Percentiles rank a stretch among this genome's conserved stretches.
Conservation (phyloP, 164 flowering plant species). For the Umbellularia californica region DNA sequence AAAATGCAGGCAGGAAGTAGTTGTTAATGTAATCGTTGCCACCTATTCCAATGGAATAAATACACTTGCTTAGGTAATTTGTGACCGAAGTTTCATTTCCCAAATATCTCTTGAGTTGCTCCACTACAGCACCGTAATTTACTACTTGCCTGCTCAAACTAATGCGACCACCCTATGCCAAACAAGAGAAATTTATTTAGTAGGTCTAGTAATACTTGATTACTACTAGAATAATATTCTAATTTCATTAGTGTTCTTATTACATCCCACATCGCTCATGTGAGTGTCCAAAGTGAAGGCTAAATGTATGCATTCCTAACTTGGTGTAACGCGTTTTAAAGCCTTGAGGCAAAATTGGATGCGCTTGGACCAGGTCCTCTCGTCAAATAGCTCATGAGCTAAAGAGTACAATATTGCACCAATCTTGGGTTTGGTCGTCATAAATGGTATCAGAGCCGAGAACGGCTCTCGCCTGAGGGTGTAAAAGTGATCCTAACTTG, state of each 20-base stretch:
- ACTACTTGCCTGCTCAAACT: slow-evolving; percentile 49
- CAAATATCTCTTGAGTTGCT: slow-evolving; percentile 10
- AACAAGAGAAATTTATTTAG: neutral
- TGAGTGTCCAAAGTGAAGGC: too few relatives aligned
- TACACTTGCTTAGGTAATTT: slow-evolving; percentile 27
- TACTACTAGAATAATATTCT: neutral
- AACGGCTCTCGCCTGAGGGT: too few relatives aligned
- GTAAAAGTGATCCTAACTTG: too few relatives aligned
- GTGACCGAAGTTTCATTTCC: slow-evolving; percentile 34
- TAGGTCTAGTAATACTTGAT: neutral
- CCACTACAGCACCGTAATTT: slow-evolving; percentile 6
- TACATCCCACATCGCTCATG: too few relatives aligned
- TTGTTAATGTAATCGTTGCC: slow-evolving; percentile 57
- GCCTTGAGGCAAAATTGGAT: too few relatives aligned
- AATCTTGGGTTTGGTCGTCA: too few relatives aligned
- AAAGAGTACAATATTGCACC: too few relatives aligned
- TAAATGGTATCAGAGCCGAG: too few relatives aligned
- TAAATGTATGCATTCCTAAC: too few relatives aligned
- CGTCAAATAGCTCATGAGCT: too few relatives aligned
- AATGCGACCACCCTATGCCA: slow-evolving; percentile 48
- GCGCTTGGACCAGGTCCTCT: too few relatives aligned
- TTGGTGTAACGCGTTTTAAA: too few relatives aligned
- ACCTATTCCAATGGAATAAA: slow-evolving; percentile 32
- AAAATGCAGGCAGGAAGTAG: slow-evolving; percentile 48
- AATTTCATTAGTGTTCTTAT: neutral